Base-by-base conservation (phyloP, 441 rosid species). In the Euphorbia celastroides region DNA sequence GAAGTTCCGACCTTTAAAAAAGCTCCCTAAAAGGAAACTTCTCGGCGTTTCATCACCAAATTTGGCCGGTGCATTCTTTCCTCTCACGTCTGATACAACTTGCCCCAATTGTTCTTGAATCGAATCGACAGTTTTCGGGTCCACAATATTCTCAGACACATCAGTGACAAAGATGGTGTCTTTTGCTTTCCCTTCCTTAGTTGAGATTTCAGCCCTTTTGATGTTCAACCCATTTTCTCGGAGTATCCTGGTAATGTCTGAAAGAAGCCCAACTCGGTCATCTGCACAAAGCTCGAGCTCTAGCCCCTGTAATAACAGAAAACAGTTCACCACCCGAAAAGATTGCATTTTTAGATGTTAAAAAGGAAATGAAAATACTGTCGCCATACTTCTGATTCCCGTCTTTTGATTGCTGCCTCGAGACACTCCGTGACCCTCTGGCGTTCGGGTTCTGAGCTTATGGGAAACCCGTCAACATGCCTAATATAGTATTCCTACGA, bases 381-480 rank as follows among this genome's bases (percentile, higher is more conserved):
- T 20, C 32, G 36, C 11, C 14, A 30, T 75, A 86, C 98, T 92
- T 90, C 93, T 3, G 77, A 86, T 36, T 83, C 88, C 62, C 98
- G 79, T 79, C 98, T 86, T 76, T 88, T 84, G 62, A 93, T 90
- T 68, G 97, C 98, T 51, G 97, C 98, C 84, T 85, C 89, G 30
- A 93, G 93, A 81, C 98, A 93, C 70, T 87, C 90, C 26, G 72
- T 73, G 12, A 93, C 87, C 42, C 98, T 91, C 19, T 87, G 93
- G 77, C 93, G 82, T 77, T 93, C 97, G 5, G 96, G 96, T 70
- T 90, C 96, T 1, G 94, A 90, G 77, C 90, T 86, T 65, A 93
- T 72, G 22, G 95, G 97, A 58, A 83, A 82, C 41, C 98, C 98
- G 79, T 93, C 97, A 2, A 89, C 86, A 68, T 93, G 98, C 46